Percentiles rank a stretch among this genome's conserved stretches.
Conservation (phyloP, 805 yeast genomes). For the Wickerhamiella musiphila region DNA sequence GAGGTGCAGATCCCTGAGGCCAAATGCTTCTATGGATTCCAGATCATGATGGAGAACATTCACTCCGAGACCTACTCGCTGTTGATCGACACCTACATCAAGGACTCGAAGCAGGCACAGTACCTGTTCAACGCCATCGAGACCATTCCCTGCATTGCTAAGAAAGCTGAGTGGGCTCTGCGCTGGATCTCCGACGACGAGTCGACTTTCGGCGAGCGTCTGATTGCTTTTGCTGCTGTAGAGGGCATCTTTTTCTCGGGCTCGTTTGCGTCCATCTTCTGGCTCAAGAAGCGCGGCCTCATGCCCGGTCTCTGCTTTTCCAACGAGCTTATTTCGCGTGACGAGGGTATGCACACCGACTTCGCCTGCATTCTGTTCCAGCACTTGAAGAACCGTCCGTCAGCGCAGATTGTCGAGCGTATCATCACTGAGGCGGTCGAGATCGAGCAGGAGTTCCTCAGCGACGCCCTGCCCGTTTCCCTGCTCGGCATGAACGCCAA, state of each 20-base stretch:
- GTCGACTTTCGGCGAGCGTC: slow-evolving; percentile 85
- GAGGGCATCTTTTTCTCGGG: slow-evolving; percentile 98
- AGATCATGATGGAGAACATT: slow-evolving; percentile 98
- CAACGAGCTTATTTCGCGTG: slow-evolving; percentile 93
- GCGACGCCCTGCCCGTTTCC: slow-evolving; percentile 87
- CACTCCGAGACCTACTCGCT: slow-evolving; percentile 95
- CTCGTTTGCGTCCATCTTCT: slow-evolving; percentile 93
- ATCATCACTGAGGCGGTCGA: slow-evolving; percentile 90
- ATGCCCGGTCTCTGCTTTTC: slow-evolving; percentile 99
- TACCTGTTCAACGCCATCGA: slow-evolving; percentile 89
- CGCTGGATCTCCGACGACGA: slow-evolving; percentile 87
- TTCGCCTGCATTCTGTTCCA: slow-evolving; percentile 91
- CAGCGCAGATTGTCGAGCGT: slow-evolving; percentile 55
- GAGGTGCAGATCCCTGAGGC: slow-evolving; percentile 97
- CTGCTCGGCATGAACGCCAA: slow-evolving; percentile 87
- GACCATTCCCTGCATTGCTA: slow-evolving; percentile 87
- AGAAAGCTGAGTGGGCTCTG: slow-evolving; percentile 98
- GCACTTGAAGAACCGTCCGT: slow-evolving; percentile 82
- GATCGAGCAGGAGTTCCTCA: slow-evolving; percentile 86
- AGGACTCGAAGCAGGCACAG: slow-evolving; percentile 86
- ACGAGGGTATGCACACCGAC: slow-evolving; percentile 97
- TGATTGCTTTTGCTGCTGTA: slow-evolving; percentile 96
- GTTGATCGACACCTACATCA: slow-evolving; percentile 85
- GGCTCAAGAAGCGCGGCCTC: slow-evolving; percentile 97
- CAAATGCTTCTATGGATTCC: slow-evolving; percentile 97